phyloP scores from a whole-genome alignment of 1,284 basidiomycete genomes.

The Phellopilus nigrolimitatus region DNA sequence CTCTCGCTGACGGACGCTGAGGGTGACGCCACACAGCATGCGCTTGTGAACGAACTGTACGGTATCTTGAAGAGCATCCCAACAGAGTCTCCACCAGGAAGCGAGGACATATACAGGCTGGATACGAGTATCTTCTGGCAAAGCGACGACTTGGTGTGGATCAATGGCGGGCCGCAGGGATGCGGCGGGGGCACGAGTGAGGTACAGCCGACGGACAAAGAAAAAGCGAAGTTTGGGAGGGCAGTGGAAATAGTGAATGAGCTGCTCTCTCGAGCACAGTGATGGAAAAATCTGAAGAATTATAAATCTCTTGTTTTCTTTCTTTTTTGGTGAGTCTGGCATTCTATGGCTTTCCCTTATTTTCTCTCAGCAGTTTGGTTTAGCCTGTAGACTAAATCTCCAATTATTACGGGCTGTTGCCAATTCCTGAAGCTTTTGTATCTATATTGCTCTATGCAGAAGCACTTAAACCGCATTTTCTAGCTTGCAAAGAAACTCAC shows the following conservation, averaged over 20 bases:
- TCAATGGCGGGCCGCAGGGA: slow-evolving; percentile 56
- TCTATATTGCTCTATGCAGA: too few species aligned
- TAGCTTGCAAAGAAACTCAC: too few species aligned
- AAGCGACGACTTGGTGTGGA: slow-evolving; percentile 54
- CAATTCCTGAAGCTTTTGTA: too few species aligned
- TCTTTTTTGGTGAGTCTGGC: too few species aligned
- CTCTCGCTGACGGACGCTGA: slow-evolving; percentile 35
- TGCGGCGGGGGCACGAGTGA: slow-evolving; percentile 48
- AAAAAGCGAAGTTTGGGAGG: slow-evolving; percentile 59
- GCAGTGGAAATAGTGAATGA: slow-evolving; percentile 62
- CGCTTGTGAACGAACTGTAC: slow-evolving; percentile 51
- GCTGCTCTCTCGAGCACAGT: slow-evolving; percentile 39
- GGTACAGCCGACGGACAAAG: slow-evolving; percentile 49
- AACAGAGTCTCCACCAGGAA: slow-evolving; percentile 53
- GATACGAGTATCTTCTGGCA: slow-evolving; percentile 63
- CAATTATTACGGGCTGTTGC: too few species aligned
- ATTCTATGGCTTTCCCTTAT: too few species aligned
- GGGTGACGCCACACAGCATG: slow-evolving; percentile 23
- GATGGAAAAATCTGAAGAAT: too few species aligned
- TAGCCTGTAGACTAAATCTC: too few species aligned
- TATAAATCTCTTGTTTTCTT: too few species aligned
- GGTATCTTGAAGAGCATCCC: slow-evolving; percentile 52
- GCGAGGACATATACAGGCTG: slow-evolving; percentile 64
- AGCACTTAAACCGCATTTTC: too few species aligned
- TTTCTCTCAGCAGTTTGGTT: too few species aligned